phyloP scores from a whole-genome alignment of 1,139 yeast genomes.

The Yamadazyma atmosphaerica region DNA sequence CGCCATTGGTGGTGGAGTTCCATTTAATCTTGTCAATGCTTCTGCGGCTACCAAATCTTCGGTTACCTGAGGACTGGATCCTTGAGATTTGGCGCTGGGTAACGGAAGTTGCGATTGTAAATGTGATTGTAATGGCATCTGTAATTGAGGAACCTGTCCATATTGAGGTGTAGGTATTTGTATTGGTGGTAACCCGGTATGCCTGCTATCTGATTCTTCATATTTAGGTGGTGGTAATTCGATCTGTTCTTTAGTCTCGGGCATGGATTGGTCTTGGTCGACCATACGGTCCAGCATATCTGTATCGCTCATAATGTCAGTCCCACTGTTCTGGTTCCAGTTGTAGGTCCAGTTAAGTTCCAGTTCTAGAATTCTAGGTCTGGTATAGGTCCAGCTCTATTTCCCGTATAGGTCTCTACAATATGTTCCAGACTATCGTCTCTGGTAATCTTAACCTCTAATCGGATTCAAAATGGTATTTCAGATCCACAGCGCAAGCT shows the following conservation, averaged over 20 bases:
- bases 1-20: constrained; percentile 13
- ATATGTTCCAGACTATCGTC: too few species aligned
- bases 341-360: too few species aligned
- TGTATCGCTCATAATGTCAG: neutral
- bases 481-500: neutral
- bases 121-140: neutral
- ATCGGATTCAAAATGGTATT: neutral
- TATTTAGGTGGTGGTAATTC: constrained; percentile 1
- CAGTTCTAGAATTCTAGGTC: too few species aligned
- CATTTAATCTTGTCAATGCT: constrained; percentile 29
- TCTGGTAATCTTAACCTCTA: too few species aligned
- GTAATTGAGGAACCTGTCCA: neutral
- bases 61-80: neutral
- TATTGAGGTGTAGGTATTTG: constrained; percentile 1
- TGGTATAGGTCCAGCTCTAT: too few species aligned
- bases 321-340: too few species aligned
- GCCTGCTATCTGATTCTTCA: neutral
- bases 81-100: neutral
- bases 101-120: neutral
- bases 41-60: constrained; percentile 35
- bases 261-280: neutral
- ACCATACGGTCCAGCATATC: neutral
- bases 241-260: neutral
- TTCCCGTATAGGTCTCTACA: too few species aligned
- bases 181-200: neutral